phyloP scores from a whole-genome alignment of 2,329 filamentous ascomycete genomes.

The Kalaharituber pfeilii region DNA sequence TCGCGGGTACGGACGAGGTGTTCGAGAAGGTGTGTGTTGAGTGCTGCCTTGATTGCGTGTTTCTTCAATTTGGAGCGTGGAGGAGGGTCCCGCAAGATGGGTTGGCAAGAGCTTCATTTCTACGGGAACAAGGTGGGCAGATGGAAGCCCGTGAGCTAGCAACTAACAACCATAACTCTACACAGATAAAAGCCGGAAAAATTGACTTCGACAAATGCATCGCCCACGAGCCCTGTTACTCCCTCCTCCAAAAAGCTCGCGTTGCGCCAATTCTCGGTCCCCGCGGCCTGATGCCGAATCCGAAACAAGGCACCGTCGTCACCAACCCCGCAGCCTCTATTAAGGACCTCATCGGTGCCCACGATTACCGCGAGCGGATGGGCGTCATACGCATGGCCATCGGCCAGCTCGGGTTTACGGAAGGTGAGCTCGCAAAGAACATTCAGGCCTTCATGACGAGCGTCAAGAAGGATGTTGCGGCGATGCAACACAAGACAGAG shows the following conservation, averaged over 20 bases:
- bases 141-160: too few species aligned
- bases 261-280: conserved; percentile 73
- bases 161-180: too few species aligned
- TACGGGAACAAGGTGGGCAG: too few species aligned
- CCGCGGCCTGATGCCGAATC: conserved; percentile 77
- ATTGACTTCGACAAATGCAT: conserved; percentile 70
- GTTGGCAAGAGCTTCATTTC: too few species aligned
- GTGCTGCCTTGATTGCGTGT: too few species aligned
- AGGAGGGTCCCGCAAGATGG: too few species aligned
- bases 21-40: conserved; percentile 70
- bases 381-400: conserved; percentile 81
- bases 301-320: conserved; percentile 76
- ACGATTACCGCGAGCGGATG: conserved; percentile 68
- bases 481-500: conserved; percentile 24
- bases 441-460: conserved; percentile 58
- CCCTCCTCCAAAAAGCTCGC: conserved; percentile 62
- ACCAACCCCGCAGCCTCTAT: conserved; percentile 59
- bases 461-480: conserved; percentile 46
- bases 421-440: conserved; percentile 70
- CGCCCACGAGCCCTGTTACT: conserved; percentile 62
- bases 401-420: conserved; percentile 75
- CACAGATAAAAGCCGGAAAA: conserved; percentile 46
- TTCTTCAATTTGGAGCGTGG: too few species aligned
- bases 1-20: conserved; percentile 71
- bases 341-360: conserved; percentile 64